A percentile compares a stretch with the other conserved stretches of the same genome.
These are phyloP conservation scores for Leccinum solheimii DNA, from an alignment of 1,284 basidiomycete genomes.

Conservation along the genomic window DNA sequence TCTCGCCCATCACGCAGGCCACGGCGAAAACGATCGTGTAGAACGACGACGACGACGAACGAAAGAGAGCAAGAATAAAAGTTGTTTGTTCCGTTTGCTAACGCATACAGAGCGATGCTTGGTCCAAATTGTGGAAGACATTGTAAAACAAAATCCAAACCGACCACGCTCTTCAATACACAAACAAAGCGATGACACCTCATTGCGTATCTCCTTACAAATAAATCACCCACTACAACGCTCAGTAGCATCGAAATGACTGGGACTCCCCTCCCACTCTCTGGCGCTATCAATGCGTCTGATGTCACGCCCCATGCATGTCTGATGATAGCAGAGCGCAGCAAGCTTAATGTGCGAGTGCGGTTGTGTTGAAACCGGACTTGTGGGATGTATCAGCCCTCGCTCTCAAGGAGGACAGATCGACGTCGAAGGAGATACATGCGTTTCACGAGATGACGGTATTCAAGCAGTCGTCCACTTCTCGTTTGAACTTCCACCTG, in stretches of 20 bases:
- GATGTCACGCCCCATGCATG: neutral
- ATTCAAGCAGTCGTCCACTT: neutral
- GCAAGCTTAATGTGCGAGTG: too few relatives aligned
- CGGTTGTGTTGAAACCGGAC: neutral
- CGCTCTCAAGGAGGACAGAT: neutral
- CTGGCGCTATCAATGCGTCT: neutral
- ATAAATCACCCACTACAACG: neutral
- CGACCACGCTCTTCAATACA: constrained; percentile 53
- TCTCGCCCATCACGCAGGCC: constrained; percentile 24
- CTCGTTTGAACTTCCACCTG: neutral
- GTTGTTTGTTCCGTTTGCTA: constrained; percentile 46
- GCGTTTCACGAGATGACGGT: neutral
- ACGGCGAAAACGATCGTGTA: constrained; percentile 21
- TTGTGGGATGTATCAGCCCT: neutral
- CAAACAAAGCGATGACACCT: constrained; percentile 49
- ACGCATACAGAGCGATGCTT: constrained; percentile 57
- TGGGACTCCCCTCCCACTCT: neutral
- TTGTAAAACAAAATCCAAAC: constrained; percentile 69
- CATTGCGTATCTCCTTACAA: neutral
- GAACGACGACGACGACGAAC: constrained; percentile 25
- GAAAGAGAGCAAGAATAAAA: constrained; percentile 29
- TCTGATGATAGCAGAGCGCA: neutral
- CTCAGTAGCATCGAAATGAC: neutral
- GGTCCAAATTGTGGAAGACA: constrained; percentile 71
- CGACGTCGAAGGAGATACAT: neutral